These are phyloP conservation scores for Fragaria nilgerrensis DNA, from an alignment of 306 rosid genomes.

Conservation along the genomic window DNA sequence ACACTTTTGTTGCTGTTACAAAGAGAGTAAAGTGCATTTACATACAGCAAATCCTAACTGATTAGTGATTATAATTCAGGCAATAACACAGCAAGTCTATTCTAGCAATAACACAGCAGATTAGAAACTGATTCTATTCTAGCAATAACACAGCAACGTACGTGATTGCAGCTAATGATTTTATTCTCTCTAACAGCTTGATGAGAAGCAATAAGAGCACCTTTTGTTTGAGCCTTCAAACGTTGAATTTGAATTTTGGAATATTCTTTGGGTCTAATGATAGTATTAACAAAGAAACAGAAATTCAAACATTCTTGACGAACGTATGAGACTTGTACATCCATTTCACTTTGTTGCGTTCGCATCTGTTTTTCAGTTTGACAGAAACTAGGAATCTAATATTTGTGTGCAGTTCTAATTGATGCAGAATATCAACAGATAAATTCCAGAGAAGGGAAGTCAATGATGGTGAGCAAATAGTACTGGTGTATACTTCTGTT, in stretches of 20 bases:
- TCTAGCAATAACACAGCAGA: no score
- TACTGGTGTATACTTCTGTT: not conserved
- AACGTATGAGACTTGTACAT: conserved; percentile 34
- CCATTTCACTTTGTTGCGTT: not conserved
- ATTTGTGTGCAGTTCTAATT: conserved; percentile 50
- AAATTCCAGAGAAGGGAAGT: conserved; percentile 54
- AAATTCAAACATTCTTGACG: conserved; percentile 16
- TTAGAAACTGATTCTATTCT: no score
- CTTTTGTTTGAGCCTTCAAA: not conserved
- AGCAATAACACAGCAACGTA: no score
- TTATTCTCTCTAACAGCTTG: not conserved
- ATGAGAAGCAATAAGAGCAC: not conserved
- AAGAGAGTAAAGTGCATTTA: no score
- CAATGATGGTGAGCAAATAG: conserved; percentile 41
- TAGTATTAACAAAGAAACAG: no score
- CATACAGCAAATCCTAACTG: no score
- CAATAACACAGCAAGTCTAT: no score
- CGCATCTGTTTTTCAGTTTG: not conserved
- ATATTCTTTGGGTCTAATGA: no score
- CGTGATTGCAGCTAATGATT: no score
- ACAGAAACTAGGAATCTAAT: not conserved
- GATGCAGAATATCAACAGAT: conserved; percentile 51
- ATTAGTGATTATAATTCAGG: no score
- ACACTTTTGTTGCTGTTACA: no score
- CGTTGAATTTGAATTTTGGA: no score